Evolutionary conservation across 208 protist genomes (phyloP).

Genomic region (Zelonia costaricensis): DNA sequence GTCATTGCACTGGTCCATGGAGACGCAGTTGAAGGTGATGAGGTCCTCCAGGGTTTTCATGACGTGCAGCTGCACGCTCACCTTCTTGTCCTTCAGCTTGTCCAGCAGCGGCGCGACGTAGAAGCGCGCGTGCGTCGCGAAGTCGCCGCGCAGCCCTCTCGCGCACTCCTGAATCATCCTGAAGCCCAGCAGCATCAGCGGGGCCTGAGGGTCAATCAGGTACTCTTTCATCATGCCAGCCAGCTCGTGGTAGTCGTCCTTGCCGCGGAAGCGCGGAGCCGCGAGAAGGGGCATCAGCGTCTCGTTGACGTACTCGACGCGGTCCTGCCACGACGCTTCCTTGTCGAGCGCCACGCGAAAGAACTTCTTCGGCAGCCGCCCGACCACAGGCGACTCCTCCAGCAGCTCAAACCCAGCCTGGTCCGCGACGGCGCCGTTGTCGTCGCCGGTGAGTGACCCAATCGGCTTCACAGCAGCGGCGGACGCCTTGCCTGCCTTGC

Average conservation of each 20-base stretch:
- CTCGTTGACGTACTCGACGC: constrained; percentile 68
- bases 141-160: constrained; percentile 52
- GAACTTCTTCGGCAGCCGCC: constrained; percentile 76
- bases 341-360: constrained; percentile 74
- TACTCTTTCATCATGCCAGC: constrained; percentile 66
- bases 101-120: constrained; percentile 74
- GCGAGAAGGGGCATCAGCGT: constrained; percentile 61
- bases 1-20: constrained; percentile 83
- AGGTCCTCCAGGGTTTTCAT: constrained; percentile 76
- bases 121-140: constrained; percentile 47
- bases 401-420: constrained; percentile 54
- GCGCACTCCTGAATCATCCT: constrained; percentile 86
- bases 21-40: constrained; percentile 75
- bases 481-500: background rate
- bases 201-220: constrained; percentile 80
- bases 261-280: constrained; percentile 56
- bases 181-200: constrained; percentile 84
- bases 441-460: constrained; percentile 18
- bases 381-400: constrained; percentile 63
- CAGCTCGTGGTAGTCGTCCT: constrained; percentile 90
- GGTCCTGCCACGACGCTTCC: constrained; percentile 72
- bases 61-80: constrained; percentile 79
- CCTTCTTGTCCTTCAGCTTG: constrained; percentile 92
- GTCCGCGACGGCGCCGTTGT: constrained; percentile 29
- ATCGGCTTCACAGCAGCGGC: constrained; percentile 15